A percentile compares a stretch with the other conserved stretches of the same genome.
phyloP scores from a whole-genome alignment of 2,329 filamentous ascomycete species.

The Magnaporthiopsis poae region DNA sequence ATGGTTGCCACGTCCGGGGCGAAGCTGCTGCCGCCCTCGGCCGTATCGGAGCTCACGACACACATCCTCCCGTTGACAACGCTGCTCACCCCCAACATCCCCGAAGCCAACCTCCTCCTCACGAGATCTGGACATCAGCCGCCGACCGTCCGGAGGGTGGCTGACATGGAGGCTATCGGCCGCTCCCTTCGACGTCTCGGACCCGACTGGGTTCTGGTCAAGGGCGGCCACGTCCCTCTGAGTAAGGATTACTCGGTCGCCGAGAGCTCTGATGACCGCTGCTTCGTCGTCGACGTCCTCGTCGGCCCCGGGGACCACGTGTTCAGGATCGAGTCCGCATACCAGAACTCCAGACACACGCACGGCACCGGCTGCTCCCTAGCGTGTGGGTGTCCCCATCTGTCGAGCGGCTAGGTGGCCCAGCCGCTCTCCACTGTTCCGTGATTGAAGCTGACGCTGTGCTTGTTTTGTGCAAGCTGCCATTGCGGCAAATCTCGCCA shows the following conservation, averaged over 20 bases:
- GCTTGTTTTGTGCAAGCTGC: slow-evolving; percentile 42
- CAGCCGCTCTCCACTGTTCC: not conserved
- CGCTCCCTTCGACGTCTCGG: slow-evolving; percentile 57
- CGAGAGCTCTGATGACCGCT: slow-evolving; percentile 45
- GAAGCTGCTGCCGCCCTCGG: slow-evolving; percentile 53
- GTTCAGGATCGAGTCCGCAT: slow-evolving; percentile 58
- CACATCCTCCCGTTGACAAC: slow-evolving; percentile 57
- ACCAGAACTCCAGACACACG: slow-evolving; percentile 66
- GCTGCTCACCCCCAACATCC: slow-evolving; percentile 67
- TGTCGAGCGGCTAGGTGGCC: not conserved
- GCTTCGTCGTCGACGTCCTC: slow-evolving; percentile 68
- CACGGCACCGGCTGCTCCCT: slow-evolving; percentile 93
- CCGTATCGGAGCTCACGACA: slow-evolving; percentile 50
- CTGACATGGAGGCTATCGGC: slow-evolving; percentile 61
- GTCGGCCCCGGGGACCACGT: slow-evolving; percentile 48
- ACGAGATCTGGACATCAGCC: slow-evolving; percentile 35
- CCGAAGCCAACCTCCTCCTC: slow-evolving; percentile 60
- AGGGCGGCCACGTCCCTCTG: slow-evolving; percentile 83
- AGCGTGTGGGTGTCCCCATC: slow-evolving; percentile 52
- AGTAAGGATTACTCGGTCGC: slow-evolving; percentile 52
- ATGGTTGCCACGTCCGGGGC: slow-evolving; percentile 83
- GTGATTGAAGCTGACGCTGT: not conserved
- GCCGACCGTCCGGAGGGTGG: slow-evolving; percentile 40
- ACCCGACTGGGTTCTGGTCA: slow-evolving; percentile 71
- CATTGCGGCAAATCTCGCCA: slow-evolving; percentile 63